Base-by-base conservation (phyloP, 139 green algal species). In the Desmodesmus armatus region DNA sequence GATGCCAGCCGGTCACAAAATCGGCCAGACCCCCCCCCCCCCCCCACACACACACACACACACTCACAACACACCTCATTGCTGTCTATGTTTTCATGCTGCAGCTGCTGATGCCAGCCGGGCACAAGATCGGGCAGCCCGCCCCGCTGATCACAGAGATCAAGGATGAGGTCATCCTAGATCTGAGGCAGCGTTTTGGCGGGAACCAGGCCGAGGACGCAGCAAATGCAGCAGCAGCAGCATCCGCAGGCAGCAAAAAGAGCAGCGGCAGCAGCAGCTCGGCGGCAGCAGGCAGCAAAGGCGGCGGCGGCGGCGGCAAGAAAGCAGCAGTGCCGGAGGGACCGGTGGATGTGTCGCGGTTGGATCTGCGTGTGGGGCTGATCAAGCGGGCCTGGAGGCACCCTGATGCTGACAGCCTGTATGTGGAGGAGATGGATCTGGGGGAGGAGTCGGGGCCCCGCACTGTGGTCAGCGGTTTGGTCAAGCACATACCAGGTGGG, bases 401-500 rank as follows among this genome's bases (percentile, higher is more conserved):
- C 83, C 96, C 95, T 2, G 91, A 95, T 60, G 93, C 93, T 21
- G 93, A 96, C 74, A 91, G 89, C n/a, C 85, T 99, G 53, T 99
- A 99, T 75, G 91, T 98, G 21, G 95, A 98, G 88, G 90, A 98
- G 84, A 93, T 99, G 29, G 94, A 98, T 63, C 71, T 96, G 27
- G 96, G 96, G 1, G 95, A 98, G 82, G 90, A 51, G 6, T 69
- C 66, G 23, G 75, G 44, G 43, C 78, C 78, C 3, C 66, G 78
- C 19, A 84, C 77, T 74, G 95, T 99, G 11, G 93, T 98, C 0
- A 95, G 86, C 5, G 96, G 96, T 5, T 91, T 99, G n/a, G 96
- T 98, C 11, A 98, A 98, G 86, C 94, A 94, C 92, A 94, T 98
- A 53, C 91, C 94, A 72, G 63, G 63, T 72, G 63, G 25, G 63